phyloP scores from a whole-genome alignment of 495 filamentous ascomycete species.

The Aspergillus nanangensis region DNA sequence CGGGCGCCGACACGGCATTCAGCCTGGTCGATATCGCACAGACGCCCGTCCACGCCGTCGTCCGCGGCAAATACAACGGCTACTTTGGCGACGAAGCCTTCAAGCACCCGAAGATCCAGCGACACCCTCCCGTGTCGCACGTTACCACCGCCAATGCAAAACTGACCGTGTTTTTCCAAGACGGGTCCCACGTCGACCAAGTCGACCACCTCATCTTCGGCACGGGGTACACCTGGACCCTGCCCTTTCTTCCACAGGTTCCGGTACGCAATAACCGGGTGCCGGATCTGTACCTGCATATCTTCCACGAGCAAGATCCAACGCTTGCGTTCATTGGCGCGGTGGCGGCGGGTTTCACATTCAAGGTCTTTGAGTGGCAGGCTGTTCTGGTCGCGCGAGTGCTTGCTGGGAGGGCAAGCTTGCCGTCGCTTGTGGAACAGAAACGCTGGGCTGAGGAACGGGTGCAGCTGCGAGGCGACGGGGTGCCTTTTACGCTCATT shows the following conservation, averaged over 20 bases:
- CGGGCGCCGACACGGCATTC: constrained; percentile 36
- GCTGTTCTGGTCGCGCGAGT: constrained; percentile 34
- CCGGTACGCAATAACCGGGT: constrained; percentile 48
- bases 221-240: constrained; percentile 53
- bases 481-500: constrained; percentile 30
- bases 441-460: constrained; percentile 36
- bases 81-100: constrained; percentile 51
- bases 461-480: constrained; percentile 31
- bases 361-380: constrained; percentile 58
- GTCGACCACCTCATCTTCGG: constrained; percentile 56
- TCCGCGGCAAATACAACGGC: constrained; percentile 40
- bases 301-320: constrained; percentile 43
- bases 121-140: constrained; percentile 40
- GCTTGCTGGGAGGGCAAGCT: constrained; percentile 31
- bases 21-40: constrained; percentile 28
- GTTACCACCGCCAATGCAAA: constrained; percentile 34
- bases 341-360: constrained; percentile 52
- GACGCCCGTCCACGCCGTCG: constrained; percentile 31
- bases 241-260: constrained; percentile 50
- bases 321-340: constrained; percentile 33
- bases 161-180: constrained; percentile 39
- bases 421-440: constrained; percentile 30
- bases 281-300: constrained; percentile 51
- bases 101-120: constrained; percentile 41
- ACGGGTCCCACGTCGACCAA: constrained; percentile 39